Percentiles rank a stretch among this genome's conserved stretches.
phyloP scores from a whole-genome alignment of 192 early-diverging fungal species.

The Coemansia sp. region DNA sequence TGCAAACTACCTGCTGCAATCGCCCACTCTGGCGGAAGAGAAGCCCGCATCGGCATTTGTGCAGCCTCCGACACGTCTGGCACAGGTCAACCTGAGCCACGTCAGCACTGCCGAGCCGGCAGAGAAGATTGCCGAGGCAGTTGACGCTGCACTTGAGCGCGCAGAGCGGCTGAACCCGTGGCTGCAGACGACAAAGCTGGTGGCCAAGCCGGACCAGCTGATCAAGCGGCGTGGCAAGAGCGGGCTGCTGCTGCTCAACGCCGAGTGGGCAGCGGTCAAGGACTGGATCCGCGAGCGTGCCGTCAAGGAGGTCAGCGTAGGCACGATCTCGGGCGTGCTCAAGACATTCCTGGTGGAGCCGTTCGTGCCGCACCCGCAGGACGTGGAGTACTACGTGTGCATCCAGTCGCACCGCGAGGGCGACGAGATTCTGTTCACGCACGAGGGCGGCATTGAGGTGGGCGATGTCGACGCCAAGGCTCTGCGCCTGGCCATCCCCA shows the following conservation, averaged over 20 bases:
- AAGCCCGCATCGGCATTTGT: conserved; percentile 62
- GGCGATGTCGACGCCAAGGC: conserved; percentile 99
- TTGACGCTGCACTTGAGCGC: conserved; percentile 62
- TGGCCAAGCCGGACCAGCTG: conserved; percentile 97
- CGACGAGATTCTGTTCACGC: conserved; percentile 94
- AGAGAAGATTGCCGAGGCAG: conserved; percentile 61
- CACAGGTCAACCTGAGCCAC: conserved; percentile 69
- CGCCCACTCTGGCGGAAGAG: conserved; percentile 59
- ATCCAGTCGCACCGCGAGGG: conserved; percentile 95
- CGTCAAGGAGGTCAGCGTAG: conserved; percentile 82
- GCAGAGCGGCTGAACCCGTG: conserved; percentile 82
- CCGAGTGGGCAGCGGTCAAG: conserved; percentile 82
- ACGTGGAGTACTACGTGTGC: conserved; percentile 95
- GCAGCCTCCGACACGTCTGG: conserved; percentile 71
- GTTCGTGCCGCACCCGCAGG: conserved; percentile 85
- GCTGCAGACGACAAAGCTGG: conserved; percentile 74
- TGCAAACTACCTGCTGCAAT: conserved; percentile 78
- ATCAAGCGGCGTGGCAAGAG: conserved; percentile 98
- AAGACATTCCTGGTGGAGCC: conserved; percentile 96
- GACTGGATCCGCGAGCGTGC: conserved; percentile 89
- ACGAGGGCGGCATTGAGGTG: conserved; percentile 97
- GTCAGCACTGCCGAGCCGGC: conserved; percentile 48
- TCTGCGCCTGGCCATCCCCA: conserved; percentile 76
- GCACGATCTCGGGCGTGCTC: conserved; percentile 76
- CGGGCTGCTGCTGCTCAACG: conserved; percentile 88